phyloP scores from a whole-genome alignment of 495 filamentous ascomycete species.

The Darksidea phi region DNA sequence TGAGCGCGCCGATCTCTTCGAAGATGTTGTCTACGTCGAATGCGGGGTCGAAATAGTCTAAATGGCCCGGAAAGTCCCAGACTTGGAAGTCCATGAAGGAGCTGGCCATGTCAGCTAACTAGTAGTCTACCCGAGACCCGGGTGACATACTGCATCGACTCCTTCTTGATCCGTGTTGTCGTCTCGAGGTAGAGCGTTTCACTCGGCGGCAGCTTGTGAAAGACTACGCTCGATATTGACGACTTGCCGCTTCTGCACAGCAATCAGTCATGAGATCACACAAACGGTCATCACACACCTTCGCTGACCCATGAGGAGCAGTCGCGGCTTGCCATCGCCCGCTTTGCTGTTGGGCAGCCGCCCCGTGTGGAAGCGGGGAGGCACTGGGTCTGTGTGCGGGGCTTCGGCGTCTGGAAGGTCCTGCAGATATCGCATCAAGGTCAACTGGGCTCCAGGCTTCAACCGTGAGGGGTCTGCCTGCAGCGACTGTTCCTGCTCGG shows the following conservation, averaged over 20 bases:
- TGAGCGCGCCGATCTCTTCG: slow-evolving; percentile 84
- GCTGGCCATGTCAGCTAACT: slow-evolving; percentile 47
- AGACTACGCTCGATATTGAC: slow-evolving; percentile 95
- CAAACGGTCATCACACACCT: slow-evolving; percentile 56
- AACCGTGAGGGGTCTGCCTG: slow-evolving; percentile 31
- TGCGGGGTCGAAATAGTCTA: slow-evolving; percentile 79
- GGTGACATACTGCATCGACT: slow-evolving; percentile 75
- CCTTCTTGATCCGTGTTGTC: slow-evolving; percentile 87
- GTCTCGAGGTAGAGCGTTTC: slow-evolving; percentile 95
- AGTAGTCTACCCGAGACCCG: neutral
- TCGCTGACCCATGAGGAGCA: slow-evolving; percentile 93
- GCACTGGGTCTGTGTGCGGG: slow-evolving; percentile 34
- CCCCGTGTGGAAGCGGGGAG: slow-evolving; percentile 42
- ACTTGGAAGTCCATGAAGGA: slow-evolving; percentile 99
- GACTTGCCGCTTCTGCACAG: slow-evolving; percentile 87
- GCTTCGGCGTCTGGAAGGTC: slow-evolving; percentile 40
- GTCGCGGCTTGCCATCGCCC: slow-evolving; percentile 68
- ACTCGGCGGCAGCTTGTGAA: slow-evolving; percentile 91
- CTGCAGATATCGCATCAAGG: slow-evolving; percentile 42
- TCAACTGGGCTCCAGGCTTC: slow-evolving; percentile 36
- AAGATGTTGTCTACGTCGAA: slow-evolving; percentile 93
- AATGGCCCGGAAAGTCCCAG: slow-evolving; percentile 93
- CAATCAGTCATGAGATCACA: slow-evolving; percentile 36
- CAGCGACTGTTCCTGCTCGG: slow-evolving; percentile 21
- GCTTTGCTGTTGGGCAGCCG: slow-evolving; percentile 42